These are phyloP conservation scores for Lithospermum erythrorhizon DNA, from an alignment of 257 asterid genomes.

Conservation along the genomic window DNA sequence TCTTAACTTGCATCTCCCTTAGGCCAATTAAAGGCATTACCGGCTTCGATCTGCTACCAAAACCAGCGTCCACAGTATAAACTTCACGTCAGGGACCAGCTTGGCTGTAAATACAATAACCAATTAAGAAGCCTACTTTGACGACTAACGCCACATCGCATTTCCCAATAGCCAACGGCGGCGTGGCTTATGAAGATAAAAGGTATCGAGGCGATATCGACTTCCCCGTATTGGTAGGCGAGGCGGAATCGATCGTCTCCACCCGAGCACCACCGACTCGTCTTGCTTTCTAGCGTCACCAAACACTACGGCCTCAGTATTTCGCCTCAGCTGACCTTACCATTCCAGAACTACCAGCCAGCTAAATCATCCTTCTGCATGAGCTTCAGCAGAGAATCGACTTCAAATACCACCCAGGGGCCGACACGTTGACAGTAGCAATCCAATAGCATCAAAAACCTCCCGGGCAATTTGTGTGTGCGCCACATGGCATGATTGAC, in stretches of 20 bases:
- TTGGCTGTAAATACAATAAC: slow-evolving; percentile 80
- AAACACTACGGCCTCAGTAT: too few relatives aligned
- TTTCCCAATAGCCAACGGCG: slow-evolving; percentile 80
- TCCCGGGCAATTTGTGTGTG: too few relatives aligned
- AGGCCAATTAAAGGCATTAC: slow-evolving; percentile 58
- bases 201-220: slow-evolving; percentile 63
- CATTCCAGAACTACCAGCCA: too few relatives aligned
- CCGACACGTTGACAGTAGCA: too few relatives aligned
- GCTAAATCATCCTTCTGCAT: too few relatives aligned
- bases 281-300: slow-evolving; percentile 57
- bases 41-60: slow-evolving; percentile 60
- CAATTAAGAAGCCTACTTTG: slow-evolving; percentile 83
- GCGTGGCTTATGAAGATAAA: slow-evolving; percentile 70
- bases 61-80: slow-evolving; percentile 51
- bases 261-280: slow-evolving; percentile 42
- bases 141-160: slow-evolving; percentile 77
- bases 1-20: slow-evolving; percentile 77
- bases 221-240: slow-evolving; percentile 91
- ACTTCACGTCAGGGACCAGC: slow-evolving; percentile 76
- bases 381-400: too few relatives aligned
- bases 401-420: too few relatives aligned
- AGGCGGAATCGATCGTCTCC: slow-evolving; percentile 64
- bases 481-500: too few relatives aligned
- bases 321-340: too few relatives aligned
- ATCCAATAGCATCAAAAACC: too few relatives aligned